Evolutionary conservation across 192 early-diverging fungal genomes (phyloP).

Genomic region (Chytriomyces sp.): DNA sequence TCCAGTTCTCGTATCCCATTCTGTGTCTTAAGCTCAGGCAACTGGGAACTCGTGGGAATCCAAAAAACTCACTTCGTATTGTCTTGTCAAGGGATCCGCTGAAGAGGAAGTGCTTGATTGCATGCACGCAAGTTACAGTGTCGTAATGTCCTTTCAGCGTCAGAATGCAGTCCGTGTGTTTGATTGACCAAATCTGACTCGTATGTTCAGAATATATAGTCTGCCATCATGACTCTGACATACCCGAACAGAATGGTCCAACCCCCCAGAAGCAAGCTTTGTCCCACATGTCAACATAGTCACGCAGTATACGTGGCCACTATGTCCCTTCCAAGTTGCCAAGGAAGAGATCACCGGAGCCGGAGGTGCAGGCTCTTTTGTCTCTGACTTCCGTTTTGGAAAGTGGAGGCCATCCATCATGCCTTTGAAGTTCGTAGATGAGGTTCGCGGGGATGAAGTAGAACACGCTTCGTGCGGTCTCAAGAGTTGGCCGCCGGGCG

Average conservation of each 20-base stretch:
- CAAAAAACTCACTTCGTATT: constrained; percentile 34
- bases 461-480: not conserved
- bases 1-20: constrained; percentile 40
- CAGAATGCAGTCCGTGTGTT: constrained; percentile 19
- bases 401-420: not conserved
- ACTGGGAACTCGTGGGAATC: not conserved
- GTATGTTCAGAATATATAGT: not conserved
- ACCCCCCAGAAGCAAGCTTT: constrained; percentile 55
- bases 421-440: not conserved
- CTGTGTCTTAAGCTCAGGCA: constrained; percentile 7
- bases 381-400: not conserved
- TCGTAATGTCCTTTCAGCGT: constrained; percentile 48
- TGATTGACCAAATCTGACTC: constrained; percentile 45
- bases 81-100: constrained; percentile 48
- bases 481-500: not conserved
- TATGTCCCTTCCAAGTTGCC: constrained; percentile 63
- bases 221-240: not conserved
- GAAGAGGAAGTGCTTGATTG: constrained; percentile 28
- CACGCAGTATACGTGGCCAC: constrained; percentile 72
- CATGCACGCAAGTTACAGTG: constrained; percentile 41
- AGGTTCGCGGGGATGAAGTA: too few relatives aligned
- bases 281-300: constrained; percentile 69
- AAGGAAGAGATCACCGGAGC: not conserved
- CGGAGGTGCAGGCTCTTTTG: not conserved
- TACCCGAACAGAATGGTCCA: constrained; percentile 44